Base-by-base conservation (phyloP, 257 asterid species). In the Gentiana macrophylla region DNA sequence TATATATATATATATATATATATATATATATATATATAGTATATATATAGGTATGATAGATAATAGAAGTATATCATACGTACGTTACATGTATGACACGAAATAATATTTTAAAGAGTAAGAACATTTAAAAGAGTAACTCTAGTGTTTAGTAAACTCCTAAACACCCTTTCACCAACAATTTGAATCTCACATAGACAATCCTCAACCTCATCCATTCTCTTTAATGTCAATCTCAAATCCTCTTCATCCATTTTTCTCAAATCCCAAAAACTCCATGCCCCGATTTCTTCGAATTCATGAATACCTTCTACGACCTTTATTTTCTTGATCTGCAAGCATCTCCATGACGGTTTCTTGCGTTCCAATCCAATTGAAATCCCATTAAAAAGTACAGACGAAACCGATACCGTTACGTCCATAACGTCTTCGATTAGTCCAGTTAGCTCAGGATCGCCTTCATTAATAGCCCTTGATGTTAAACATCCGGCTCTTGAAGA, bases 41-140 rank as follows among this genome's bases (percentile, higher is more conserved):
- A 15, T 15, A 15, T 15, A 15, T 15, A 15, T 15, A 15, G 24
- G 24, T 3, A 32, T 8, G 33, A 8, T 5, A 36, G 7, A 36
- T 4, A 36, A 12, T 3, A 54, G 35, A 36, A 35, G n/a, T 45
- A 53, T 53, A 6, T 9, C 5, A 2, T 8, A 11, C 44, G 35
- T 35, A 54, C 58, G 7, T 33, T 35, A 46, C 13, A 54, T n/a
- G 37, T 54, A 15, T 34, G 13, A 9, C 35, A 15, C 9, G 6
- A 12, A 6, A 6, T 56, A 24, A 32, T 44, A 52, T 55, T 4
- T 63, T 58, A 81, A 46, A 78, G 87, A 11, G 92, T 81, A 63
- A 89, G 77, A 46, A 86, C 79, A 71, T 89, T 89, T 65, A 89
- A 89, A 54, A 89, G 74, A 3, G 97, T 81, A 68, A 83, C 95